These are phyloP conservation scores for Eutreptiella sp. DNA, from an alignment of 208 protist species.

Conservation along the genomic window DNA sequence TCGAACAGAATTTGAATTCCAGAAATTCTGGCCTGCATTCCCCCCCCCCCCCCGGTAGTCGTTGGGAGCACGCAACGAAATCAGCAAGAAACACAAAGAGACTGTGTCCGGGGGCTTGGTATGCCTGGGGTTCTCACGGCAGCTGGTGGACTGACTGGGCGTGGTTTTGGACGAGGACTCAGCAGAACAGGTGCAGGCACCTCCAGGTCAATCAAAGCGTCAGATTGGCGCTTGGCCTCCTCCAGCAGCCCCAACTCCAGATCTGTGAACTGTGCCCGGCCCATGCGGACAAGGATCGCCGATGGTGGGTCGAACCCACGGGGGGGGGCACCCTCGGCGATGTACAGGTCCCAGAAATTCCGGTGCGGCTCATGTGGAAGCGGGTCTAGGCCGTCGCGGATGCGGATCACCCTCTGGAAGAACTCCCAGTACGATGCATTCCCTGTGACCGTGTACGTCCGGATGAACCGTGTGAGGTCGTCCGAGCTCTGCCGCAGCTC, in stretches of 20 bases:
- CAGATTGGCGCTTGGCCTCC: too few relatives aligned
- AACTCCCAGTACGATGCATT: conserved; percentile 8
- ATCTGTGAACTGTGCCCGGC: not conserved
- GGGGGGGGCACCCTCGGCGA: conserved; percentile 1
- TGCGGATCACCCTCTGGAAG: not conserved
- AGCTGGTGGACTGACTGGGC: too few relatives aligned
- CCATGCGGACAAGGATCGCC: not conserved
- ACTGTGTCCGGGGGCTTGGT: too few relatives aligned
- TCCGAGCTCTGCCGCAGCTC: conserved; percentile 4
- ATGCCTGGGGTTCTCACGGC: too few relatives aligned
- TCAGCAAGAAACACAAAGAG: too few relatives aligned
- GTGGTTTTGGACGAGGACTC: too few relatives aligned
- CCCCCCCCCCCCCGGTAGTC: too few relatives aligned
- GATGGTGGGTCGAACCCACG: not conserved
- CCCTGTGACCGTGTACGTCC: conserved; percentile 9
- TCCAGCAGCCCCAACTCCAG: not conserved
- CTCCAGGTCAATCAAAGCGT: conserved; percentile 6
- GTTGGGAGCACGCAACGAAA: too few relatives aligned
- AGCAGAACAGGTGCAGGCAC: too few relatives aligned
- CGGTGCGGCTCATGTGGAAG: conserved; percentile 6
- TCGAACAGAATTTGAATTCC: too few relatives aligned
- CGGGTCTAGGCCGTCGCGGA: not conserved
- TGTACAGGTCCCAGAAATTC: conserved; percentile 10
- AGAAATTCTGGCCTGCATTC: too few relatives aligned
- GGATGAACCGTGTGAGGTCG: conserved; percentile 5